phyloP scores from a whole-genome alignment of 768 basidiomycete species.

The Rhizopogon vinicolor region DNA sequence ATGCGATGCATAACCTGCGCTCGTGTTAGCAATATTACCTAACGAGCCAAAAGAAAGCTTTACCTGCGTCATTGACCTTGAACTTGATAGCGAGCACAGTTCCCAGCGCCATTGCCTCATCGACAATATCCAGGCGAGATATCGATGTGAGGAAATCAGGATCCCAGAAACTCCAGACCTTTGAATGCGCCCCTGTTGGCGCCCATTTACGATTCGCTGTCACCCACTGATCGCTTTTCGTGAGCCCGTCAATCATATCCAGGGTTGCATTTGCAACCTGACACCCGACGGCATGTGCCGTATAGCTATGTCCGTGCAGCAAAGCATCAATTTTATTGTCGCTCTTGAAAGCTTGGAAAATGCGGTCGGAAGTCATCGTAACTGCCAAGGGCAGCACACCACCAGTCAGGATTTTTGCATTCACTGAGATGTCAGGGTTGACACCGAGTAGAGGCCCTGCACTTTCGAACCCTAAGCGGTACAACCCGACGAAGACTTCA shows the following conservation, averaged over 20 bases:
- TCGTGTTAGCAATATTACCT: background rate
- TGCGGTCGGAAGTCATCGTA: constrained; percentile 75
- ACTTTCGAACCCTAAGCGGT: constrained; percentile 76
- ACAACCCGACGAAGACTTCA: constrained; percentile 93
- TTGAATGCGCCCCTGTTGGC: constrained; percentile 10
- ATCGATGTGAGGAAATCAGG: constrained; percentile 61
- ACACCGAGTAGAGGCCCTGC: constrained; percentile 62
- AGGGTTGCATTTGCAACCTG: constrained; percentile 84
- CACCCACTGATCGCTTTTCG: constrained; percentile 50
- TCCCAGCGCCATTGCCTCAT: constrained; percentile 83
- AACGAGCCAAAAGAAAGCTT: constrained; percentile 9
- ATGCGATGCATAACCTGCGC: constrained; percentile 52
- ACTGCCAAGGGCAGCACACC: constrained; percentile 84
- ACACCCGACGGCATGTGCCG: constrained; percentile 91
- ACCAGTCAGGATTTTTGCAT: constrained; percentile 93
- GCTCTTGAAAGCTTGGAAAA: constrained; percentile 78
- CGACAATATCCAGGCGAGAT: constrained; percentile 51
- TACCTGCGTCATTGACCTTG: constrained; percentile 52
- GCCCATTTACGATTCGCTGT: constrained; percentile 59
- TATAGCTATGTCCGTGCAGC: constrained; percentile 94
- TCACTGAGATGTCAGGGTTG: constrained; percentile 82
- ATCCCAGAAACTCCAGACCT: constrained; percentile 88
- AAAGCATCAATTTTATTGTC: constrained; percentile 79
- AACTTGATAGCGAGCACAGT: constrained; percentile 81
- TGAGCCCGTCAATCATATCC: constrained; percentile 51